Evolutionary conservation across 768 basidiomycete species (phyloP), one percentile per base, ranked within the genome.

Genomic region (Mycena rosella): DNA sequence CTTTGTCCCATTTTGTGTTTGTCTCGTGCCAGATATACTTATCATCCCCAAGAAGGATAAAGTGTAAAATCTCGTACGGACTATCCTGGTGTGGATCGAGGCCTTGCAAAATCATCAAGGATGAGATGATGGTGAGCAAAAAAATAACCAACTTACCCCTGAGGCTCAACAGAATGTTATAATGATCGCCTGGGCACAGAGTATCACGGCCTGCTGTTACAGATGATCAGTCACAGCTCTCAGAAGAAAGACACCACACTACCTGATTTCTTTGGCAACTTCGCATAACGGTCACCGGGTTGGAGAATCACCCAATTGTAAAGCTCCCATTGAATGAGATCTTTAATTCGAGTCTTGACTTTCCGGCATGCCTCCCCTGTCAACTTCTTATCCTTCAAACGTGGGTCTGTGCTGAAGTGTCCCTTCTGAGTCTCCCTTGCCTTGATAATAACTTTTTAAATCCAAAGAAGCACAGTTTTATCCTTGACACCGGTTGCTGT

Each of bases 1-100:
- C 60, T 10, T 70, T 63, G 29, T 69, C 56, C 78, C 76, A 78
- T 1, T 27, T 14, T 11, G 69, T 72, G 52, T 70, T 70, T 48
- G 61, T 64, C 11, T 65, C 61, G 24, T 81, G 72, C 80, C 79
- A 81, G 13, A 75, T 58, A 65, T 82, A 82, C 26, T 62, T 62
- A 36, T 78, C 76, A 6, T 69, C 66, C 4, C 78, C 77, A 9
- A 78, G 71, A 2, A 78, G 68, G 20, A 70, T 34, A 1, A 76
- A 73, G 51, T 78, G 78, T 11, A 64, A 42, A 29, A 49, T 64
- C 34, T 64, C 63, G 17, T 55, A 56, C 2, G 63, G 63, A 32
- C 54, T 57, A 14, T 64, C 63, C n/a, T 24, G 32, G 27, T 64
- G 63, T 14, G 55, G 63, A 51, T 64, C 54, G 8, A 64, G 45